A percentile compares a stretch with the other conserved stretches of the same genome.
Evolutionary conservation across 2,329 filamentous ascomycete genomes (phyloP).

Genomic region (Tolypocladium guangdongense): DNA sequence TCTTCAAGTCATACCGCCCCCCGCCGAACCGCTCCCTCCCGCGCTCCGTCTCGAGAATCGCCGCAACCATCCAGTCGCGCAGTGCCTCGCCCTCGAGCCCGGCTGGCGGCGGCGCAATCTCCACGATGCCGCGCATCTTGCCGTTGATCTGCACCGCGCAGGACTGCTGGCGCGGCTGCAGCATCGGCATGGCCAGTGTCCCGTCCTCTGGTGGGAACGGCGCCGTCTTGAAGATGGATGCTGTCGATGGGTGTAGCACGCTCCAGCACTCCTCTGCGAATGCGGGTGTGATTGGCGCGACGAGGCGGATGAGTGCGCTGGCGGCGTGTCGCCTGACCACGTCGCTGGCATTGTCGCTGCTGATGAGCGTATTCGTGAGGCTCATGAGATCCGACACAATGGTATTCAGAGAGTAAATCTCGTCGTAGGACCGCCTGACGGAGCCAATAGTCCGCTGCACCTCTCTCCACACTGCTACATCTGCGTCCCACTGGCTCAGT

Average conservation of each 20-base stretch:
- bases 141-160: constrained; percentile 73
- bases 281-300: constrained; percentile 71
- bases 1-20: constrained; percentile 31
- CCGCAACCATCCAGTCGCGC: constrained; percentile 48
- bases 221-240: constrained; percentile 33
- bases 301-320: constrained; percentile 53
- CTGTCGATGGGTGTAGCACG: constrained; percentile 31
- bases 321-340: constrained; percentile 37
- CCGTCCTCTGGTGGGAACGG: constrained; percentile 50
- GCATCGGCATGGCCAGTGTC: constrained; percentile 33
- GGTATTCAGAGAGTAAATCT: constrained; percentile 71
- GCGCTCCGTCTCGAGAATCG: constrained; percentile 50
- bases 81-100: constrained; percentile 33
- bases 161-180: constrained; percentile 37
- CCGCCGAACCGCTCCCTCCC: constrained; percentile 45
- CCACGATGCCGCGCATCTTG: constrained; percentile 58
- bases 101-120: constrained; percentile 43
- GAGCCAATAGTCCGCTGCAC: constrained; percentile 57
- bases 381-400: constrained; percentile 74
- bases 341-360: constrained; percentile 27
- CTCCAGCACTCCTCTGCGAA: constrained; percentile 76
- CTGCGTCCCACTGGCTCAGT: constrained; percentile 31
- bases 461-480: constrained; percentile 47
- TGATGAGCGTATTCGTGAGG: constrained; percentile 58
- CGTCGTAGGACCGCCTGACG: constrained; percentile 57